Percentiles rank a stretch among this genome's conserved stretches.
Conservation (phyloP, 495 filamentous ascomycete genomes). For the Penicillium salamii region DNA sequence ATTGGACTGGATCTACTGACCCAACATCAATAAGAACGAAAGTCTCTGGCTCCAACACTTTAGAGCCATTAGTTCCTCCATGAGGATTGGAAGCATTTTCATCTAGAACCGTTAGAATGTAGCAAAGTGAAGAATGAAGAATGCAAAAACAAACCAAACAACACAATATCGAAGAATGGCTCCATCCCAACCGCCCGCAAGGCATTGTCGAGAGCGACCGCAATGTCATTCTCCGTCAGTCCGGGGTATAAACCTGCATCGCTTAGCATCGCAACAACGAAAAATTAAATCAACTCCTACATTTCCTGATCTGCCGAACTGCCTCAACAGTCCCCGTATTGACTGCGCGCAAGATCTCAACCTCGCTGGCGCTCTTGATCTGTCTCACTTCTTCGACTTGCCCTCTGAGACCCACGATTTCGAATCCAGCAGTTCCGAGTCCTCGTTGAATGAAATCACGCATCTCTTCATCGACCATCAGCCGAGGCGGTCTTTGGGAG, state of each 20-base stretch:
- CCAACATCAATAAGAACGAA: constrained; percentile 58
- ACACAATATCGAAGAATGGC: constrained; percentile 56
- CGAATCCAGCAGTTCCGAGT: constrained; percentile 43
- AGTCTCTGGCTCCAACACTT: constrained; percentile 44
- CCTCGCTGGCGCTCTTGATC: constrained; percentile 45
- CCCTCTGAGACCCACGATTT: constrained; percentile 41
- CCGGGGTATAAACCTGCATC: constrained; percentile 39
- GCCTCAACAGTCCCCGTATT: constrained; percentile 58
- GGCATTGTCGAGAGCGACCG: constrained; percentile 45
- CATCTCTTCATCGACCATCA: constrained; percentile 59
- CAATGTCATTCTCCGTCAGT: constrained; percentile 51
- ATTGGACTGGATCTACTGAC: constrained; percentile 17
- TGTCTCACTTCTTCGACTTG: constrained; percentile 51
- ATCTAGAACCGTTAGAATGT: constrained; percentile 16
- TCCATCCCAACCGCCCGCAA: constrained; percentile 44
- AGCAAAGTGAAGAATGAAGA: too few relatives aligned
- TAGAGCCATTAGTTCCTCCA: constrained; percentile 49
- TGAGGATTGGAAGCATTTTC: constrained; percentile 54
- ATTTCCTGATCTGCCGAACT: constrained; percentile 51
- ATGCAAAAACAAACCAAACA: constrained; percentile 46
- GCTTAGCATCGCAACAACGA: background rate
- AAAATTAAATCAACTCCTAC: constrained; percentile 10
- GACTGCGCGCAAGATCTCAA: constrained; percentile 51
- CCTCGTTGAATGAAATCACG: constrained; percentile 54
- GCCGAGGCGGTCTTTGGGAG: constrained; percentile 20